Percentiles rank a stretch among this genome's conserved stretches.
These are phyloP conservation scores for Arabidopsis thaliana DNA, from an alignment of 345 rosid species.

Conservation along the genomic window TAIR10.1 NC_003074.8:6042001-6042500, in stretches of 20 bases:
- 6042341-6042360: conserved; percentile 46
- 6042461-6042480: conserved; percentile 21
- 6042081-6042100: conserved; percentile 5
- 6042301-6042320: conserved; percentile 44
- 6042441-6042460: conserved; percentile 49
- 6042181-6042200: conserved; percentile 31
- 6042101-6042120: conserved; percentile 18
- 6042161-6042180: conserved; percentile 24
- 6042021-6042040: conserved; percentile 15
- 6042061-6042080: conserved; percentile 12
- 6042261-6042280: conserved; percentile 48
- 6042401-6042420: conserved; percentile 56
- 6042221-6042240: conserved; percentile 1
- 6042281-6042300: conserved; percentile 47
- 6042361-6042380: conserved; percentile 42
- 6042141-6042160: conserved; percentile 28
- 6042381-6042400: conserved; percentile 47
- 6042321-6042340: conserved; percentile 38
- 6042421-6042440: conserved; percentile 41
- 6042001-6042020: conserved; percentile 33
- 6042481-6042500: neutral
- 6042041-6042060: neutral
- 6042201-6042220: conserved; percentile 31
- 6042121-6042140: conserved; percentile 14
- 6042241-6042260: conserved; percentile 40